A percentile compares a stretch with the other conserved stretches of the same genome.
These are phyloP conservation scores for Akanthomyces uredinophilus DNA, from an alignment of 2,329 filamentous ascomycete species.

Conservation along the genomic window DNA sequence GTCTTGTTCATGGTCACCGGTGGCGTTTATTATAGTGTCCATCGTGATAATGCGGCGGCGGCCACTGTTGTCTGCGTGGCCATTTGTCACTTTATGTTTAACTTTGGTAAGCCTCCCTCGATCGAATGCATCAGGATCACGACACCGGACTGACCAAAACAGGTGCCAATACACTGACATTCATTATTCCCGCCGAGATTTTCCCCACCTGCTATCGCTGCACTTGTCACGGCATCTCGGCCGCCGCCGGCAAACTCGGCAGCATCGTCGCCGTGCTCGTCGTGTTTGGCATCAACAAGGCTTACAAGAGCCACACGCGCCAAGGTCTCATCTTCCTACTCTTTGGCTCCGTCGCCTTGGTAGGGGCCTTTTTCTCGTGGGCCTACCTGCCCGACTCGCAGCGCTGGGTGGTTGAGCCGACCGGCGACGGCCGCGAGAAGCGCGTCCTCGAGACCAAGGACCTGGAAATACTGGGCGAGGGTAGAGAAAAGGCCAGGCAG, in stretches of 20 bases:
- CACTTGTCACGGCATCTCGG: conserved; percentile 58
- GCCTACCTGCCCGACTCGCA: conserved; percentile 47
- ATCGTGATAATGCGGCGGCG: conserved; percentile 35
- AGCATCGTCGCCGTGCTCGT: conserved; percentile 48
- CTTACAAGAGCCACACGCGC: conserved; percentile 36
- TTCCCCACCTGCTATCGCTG: conserved; percentile 60
- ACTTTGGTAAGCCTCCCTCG: conserved; percentile 39
- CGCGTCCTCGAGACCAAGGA: conserved; percentile 39
- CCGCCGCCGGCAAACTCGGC: conserved; percentile 54
- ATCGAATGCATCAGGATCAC: too few relatives aligned
- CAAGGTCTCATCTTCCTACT: conserved; percentile 48
- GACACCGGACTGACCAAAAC: conserved; percentile 11
- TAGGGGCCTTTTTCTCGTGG: conserved; percentile 48
- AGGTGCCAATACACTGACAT: conserved; percentile 58
- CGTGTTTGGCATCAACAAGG: conserved; percentile 44
- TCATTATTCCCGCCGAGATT: conserved; percentile 59
- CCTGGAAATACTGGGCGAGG: conserved; percentile 47
- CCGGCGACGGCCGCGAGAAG: conserved; percentile 29
- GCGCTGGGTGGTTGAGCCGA: conserved; percentile 27
- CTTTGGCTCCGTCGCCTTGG: conserved; percentile 44
- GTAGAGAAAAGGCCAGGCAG: conserved; percentile 37
- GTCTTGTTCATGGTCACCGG: conserved; percentile 45
- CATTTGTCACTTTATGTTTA: conserved; percentile 50
- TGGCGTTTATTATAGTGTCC: conserved; percentile 44
- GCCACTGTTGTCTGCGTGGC: conserved; percentile 47